phyloP scores from a whole-genome alignment of 129 eudicot genomes.

The Chrysanthemum makinoi region DNA sequence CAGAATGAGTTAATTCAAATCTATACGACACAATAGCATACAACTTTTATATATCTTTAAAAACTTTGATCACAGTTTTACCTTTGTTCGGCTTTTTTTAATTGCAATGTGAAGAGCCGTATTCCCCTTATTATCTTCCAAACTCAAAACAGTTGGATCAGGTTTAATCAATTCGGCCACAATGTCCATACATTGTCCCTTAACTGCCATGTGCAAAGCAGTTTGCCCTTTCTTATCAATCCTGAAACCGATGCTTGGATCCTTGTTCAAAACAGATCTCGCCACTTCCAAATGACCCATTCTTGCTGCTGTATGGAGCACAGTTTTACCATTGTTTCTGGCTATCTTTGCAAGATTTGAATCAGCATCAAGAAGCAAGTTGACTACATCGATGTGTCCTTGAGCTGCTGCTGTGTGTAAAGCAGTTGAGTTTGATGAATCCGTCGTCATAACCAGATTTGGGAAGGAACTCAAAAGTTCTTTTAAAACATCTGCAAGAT shows the following conservation, averaged over 20 bases:
- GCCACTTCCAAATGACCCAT: constrained; percentile 97
- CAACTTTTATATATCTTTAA: background rate
- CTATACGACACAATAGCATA: background rate
- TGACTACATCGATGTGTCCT: constrained; percentile 82
- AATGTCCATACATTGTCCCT: constrained; percentile 78
- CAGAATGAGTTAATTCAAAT: background rate
- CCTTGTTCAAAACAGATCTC: constrained; percentile 67
- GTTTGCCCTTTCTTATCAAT: constrained; percentile 90
- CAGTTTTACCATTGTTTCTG: constrained; percentile 86
- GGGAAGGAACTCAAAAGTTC: constrained; percentile 71
- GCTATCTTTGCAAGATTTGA: constrained; percentile 93
- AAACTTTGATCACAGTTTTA: too few relatives aligned
- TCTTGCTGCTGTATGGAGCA: constrained; percentile 93
- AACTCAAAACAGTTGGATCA: constrained; percentile 64
- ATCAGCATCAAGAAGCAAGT: constrained; percentile 83
- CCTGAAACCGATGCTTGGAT: constrained; percentile 75
- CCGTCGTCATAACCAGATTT: constrained; percentile 90
- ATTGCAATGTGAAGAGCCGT: constrained; percentile 89
- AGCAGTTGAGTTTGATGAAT: constrained; percentile 83
- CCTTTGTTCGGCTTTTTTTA: constrained; percentile 82
- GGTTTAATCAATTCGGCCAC: constrained; percentile 83
- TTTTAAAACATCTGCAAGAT: constrained; percentile 76
- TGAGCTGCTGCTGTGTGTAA: constrained; percentile 95
- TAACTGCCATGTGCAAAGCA: constrained; percentile 96
- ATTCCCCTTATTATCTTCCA: constrained; percentile 90